These are phyloP conservation scores for Narthecium ossifragum DNA, from an alignment of 106 monocot species.

Conservation along the genomic window DNA sequence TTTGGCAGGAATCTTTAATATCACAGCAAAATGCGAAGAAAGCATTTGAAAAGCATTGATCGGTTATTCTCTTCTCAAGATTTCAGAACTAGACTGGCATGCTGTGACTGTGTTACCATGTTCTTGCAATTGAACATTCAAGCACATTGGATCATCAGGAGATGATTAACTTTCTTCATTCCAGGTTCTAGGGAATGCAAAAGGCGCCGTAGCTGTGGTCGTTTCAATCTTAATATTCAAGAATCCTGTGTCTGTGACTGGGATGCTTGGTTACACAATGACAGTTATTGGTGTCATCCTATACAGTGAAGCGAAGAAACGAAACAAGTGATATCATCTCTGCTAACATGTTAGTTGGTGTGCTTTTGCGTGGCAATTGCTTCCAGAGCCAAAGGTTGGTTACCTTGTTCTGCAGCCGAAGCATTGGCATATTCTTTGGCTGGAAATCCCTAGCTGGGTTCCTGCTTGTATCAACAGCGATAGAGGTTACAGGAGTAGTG, in stretches of 20 bases:
- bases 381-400: neutral
- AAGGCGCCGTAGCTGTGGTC: constrained; percentile 89
- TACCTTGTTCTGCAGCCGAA: neutral
- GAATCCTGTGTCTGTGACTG: constrained; percentile 81
- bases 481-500: neutral
- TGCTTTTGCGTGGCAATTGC: neutral
- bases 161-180: constrained; percentile 5
- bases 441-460: neutral
- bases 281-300: constrained; percentile 84
- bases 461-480: constrained; percentile 3
- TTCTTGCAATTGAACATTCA: too few relatives aligned
- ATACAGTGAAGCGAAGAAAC: constrained; percentile 88
- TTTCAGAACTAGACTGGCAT: too few relatives aligned
- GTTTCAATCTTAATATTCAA: constrained; percentile 81
- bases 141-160: neutral
- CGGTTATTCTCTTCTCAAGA: too few relatives aligned
- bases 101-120: too few relatives aligned
- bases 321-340: constrained; percentile 64
- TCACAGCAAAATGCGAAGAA: too few relatives aligned
- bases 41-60: too few relatives aligned
- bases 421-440: neutral
- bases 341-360: neutral
- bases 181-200: constrained; percentile 94
- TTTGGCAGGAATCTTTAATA: too few relatives aligned
- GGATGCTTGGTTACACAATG: constrained; percentile 81